Percentiles rank a stretch among this genome's conserved stretches.
These are phyloP conservation scores for Aspergillus avenaceus DNA, from an alignment of 495 filamentous ascomycete genomes.

Conservation along the genomic window DNA sequence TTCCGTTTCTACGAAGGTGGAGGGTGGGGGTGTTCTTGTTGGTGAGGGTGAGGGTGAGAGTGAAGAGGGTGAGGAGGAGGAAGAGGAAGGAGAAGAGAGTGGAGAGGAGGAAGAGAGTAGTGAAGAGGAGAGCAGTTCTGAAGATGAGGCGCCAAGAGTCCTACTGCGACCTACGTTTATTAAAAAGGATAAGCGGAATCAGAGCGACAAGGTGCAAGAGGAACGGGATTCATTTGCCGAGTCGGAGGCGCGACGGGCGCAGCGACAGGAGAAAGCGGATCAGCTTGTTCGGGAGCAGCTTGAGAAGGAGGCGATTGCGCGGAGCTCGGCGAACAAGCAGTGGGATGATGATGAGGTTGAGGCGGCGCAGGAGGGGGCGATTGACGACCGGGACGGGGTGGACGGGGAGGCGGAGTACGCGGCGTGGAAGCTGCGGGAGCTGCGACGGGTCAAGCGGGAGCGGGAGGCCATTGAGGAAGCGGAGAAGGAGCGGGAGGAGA, in stretches of 20 bases:
- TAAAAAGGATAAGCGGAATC: conserved; percentile 66
- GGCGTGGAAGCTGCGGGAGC: conserved; percentile 90
- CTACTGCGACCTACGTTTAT: conserved; percentile 90
- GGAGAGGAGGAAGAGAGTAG: conserved; percentile 46
- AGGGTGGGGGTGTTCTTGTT: too few relatives aligned
- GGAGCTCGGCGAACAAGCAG: conserved; percentile 68
- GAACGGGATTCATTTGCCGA: conserved; percentile 42
- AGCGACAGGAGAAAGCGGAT: conserved; percentile 64
- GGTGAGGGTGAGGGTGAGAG: conserved; percentile 56
- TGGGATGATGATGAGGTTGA: conserved; percentile 80
- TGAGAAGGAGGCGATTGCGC: conserved; percentile 70
- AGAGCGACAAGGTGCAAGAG: conserved; percentile 13
- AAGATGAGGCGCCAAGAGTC: conserved; percentile 71
- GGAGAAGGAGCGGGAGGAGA: conserved; percentile 84
- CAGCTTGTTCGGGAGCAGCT: conserved; percentile 84
- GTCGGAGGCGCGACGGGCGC: conserved; percentile 49
- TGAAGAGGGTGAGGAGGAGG: too few relatives aligned
- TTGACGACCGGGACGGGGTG: conserved; percentile 81
- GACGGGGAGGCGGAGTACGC: conserved; percentile 88
- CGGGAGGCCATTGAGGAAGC: conserved; percentile 76
- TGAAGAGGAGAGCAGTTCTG: conserved; percentile 57
- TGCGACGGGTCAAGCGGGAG: conserved; percentile 81
- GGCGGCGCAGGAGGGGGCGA: conserved; percentile 56
- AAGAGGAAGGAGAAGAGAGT: conserved; percentile 51
- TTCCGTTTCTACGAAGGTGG: too few relatives aligned